Conservation (phyloP, 805 yeast genomes). For the Barnettozyma vustinii region DNA sequence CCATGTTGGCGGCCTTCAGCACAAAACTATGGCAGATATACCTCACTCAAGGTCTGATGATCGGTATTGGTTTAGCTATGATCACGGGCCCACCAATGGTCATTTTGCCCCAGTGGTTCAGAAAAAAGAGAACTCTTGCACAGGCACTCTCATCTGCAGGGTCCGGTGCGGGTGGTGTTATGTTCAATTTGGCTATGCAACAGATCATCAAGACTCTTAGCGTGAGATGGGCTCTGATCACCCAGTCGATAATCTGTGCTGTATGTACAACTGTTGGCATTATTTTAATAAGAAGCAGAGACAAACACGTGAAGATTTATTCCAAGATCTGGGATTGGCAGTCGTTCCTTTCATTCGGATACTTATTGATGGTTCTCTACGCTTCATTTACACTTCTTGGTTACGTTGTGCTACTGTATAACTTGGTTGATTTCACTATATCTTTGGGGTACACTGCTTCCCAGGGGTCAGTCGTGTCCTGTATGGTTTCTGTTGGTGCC, state of each 20-base stretch:
- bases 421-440: constrained; percentile 51
- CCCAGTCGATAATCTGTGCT: constrained; percentile 31
- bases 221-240: constrained; percentile 28
- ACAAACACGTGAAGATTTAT: constrained; percentile 29
- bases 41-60: constrained; percentile 59
- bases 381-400: constrained; percentile 49
- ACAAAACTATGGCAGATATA: constrained; percentile 56
- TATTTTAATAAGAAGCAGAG: constrained; percentile 32
- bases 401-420: constrained; percentile 52
- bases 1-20: constrained; percentile 44
- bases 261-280: constrained; percentile 30
- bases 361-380: constrained; percentile 37
- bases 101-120: constrained; percentile 64
- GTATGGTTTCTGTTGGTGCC: constrained; percentile 54
- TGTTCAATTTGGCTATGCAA: constrained; percentile 29
- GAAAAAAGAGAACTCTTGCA: constrained; percentile 48
- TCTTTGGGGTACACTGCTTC: constrained; percentile 49
- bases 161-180: constrained; percentile 38
- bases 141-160: constrained; percentile 34
- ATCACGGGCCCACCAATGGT: constrained; percentile 46
- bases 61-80: constrained; percentile 43
- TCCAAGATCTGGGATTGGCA: constrained; percentile 36
- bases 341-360: constrained; percentile 35
- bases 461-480: constrained; percentile 53
- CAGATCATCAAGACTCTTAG: constrained; percentile 27